Conservation (phyloP, 805 yeast species). For the Lipomyces chichibuensis region DNA sequence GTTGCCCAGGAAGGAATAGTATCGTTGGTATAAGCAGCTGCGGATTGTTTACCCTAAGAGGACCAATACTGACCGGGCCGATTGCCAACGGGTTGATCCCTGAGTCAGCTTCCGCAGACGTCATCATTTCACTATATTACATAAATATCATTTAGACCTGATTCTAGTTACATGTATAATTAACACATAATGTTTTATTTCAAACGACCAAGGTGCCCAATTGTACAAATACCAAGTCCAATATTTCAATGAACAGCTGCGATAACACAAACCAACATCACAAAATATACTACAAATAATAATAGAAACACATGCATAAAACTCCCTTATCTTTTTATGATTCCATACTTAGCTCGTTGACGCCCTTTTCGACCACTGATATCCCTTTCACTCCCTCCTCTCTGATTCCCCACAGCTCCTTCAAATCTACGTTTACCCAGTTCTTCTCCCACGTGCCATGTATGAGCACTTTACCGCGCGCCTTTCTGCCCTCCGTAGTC, state of each 20-base stretch:
- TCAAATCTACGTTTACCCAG: constrained; percentile 6
- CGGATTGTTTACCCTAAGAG: no score
- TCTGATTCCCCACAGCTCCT: constrained; percentile 9
- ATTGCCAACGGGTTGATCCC: no score
- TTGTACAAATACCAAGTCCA: not conserved
- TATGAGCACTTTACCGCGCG: constrained; percentile 18
- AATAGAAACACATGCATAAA: not conserved
- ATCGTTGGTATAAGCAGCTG: no score
- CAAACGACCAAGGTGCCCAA: not conserved
- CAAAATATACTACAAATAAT: not conserved
- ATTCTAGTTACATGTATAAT: not conserved
- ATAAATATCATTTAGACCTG: not conserved
- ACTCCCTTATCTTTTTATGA: not conserved
- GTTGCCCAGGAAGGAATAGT: no score
- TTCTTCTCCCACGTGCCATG: constrained; percentile 5
- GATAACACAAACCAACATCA: not conserved
- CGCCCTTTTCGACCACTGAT: constrained; percentile 3
- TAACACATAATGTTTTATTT: not conserved
- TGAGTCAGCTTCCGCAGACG: no score
- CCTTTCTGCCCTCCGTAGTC: constrained; percentile 15
- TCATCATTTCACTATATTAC: not conserved
- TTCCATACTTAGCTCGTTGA: constrained; percentile 2
- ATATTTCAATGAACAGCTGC: not conserved
- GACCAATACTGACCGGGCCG: no score
- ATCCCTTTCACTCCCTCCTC: not conserved